Evolutionary conservation across 768 basidiomycete species (phyloP).

Genomic region (Rhodotorula paludigena): DNA sequence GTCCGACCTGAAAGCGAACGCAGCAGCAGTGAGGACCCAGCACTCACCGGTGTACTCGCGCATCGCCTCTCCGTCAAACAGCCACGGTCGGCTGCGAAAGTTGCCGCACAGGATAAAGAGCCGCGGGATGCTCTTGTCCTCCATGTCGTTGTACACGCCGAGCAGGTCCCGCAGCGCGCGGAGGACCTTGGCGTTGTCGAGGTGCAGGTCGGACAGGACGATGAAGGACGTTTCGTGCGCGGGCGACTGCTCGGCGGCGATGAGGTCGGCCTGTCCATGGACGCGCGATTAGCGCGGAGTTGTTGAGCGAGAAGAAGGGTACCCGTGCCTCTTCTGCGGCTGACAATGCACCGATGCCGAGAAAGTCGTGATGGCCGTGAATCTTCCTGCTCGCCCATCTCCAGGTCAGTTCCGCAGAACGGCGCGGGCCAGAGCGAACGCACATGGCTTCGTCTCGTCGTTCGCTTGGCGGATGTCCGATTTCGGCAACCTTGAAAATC

Average conservation of each 20-base stretch:
- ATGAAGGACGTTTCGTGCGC: constrained; percentile 56
- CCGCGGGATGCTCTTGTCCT: constrained; percentile 62
- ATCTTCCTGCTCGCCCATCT: constrained; percentile 60
- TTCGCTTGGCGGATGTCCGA: constrained; percentile 97
- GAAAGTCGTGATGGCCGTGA: constrained; percentile 93
- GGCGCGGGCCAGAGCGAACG: constrained; percentile 28
- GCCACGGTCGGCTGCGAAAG: constrained; percentile 79
- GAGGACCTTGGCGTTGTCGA: constrained; percentile 81
- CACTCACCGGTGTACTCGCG: constrained; percentile 74
- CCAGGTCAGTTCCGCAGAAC: not conserved
- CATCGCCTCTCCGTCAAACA: constrained; percentile 70
- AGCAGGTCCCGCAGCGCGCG: constrained; percentile 76
- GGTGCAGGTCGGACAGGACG: constrained; percentile 90
- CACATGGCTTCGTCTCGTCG: constrained; percentile 75
- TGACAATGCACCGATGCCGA: constrained; percentile 89
- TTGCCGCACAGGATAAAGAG: constrained; percentile 91
- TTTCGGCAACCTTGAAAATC: constrained; percentile 78
- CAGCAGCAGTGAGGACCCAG: not conserved
- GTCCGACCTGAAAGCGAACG: constrained; percentile 12
- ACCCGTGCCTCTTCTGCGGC: constrained; percentile 76
- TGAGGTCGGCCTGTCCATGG: constrained; percentile 26
- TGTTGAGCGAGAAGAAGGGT: not conserved
- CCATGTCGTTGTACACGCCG: constrained; percentile 70
- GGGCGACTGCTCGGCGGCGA: constrained; percentile 16
- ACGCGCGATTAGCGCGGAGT: not conserved